Base-by-base conservation (phyloP, 75 land plant species). In the Ceratopteris richardii region DNA sequence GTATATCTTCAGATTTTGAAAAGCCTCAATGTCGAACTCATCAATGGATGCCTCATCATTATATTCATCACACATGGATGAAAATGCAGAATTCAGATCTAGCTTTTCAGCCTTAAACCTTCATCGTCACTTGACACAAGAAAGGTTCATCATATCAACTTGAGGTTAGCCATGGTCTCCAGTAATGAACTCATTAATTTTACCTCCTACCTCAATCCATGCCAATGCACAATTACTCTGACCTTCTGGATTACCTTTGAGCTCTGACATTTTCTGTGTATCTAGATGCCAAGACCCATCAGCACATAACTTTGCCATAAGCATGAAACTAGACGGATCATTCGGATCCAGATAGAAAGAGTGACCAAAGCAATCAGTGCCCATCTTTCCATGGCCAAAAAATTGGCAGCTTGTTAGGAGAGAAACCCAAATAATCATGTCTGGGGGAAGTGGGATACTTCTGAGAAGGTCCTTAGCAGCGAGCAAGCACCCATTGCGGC, bases 391-490 rank as follows among this genome's bases (percentile, higher is more conserved):
- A 40, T 57, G 29, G 28, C 83, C 79, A 44, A 76, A 67, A 28
- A 64, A 18, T 6, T 73, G 70, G 61, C 50, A 65, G 23, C 63
- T 68, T 21, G 54, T 42, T 24, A 80, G 71, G 67, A 80, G 76
- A 1, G 79, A 55, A 4, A 70, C 75, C 83, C 83, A 80, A 1
- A 65, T 30, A 50, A 54, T 61, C 24, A 76, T 5, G 50, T 46
- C 50, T 18, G 50, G 50, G 17, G 18, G 14, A 46, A 46, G 18
- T 21, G 50, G 50, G 22, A 46, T 46, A 21, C 50, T 46, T 14
- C 22, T 86, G 80, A 86, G 76, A 36, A n/a, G 46, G 0, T 47
- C 68, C 18, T 81, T 72, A 74, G 81, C 83, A 56, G 80, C 86
- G 2, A 58, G 18, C 22, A 82, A 63, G 60, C 73, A 47, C 12